Evolutionary conservation across 2,329 filamentous ascomycete species (phyloP), one percentile per base, ranked within the genome.

Genomic region (Talaromyces sp.): DNA sequence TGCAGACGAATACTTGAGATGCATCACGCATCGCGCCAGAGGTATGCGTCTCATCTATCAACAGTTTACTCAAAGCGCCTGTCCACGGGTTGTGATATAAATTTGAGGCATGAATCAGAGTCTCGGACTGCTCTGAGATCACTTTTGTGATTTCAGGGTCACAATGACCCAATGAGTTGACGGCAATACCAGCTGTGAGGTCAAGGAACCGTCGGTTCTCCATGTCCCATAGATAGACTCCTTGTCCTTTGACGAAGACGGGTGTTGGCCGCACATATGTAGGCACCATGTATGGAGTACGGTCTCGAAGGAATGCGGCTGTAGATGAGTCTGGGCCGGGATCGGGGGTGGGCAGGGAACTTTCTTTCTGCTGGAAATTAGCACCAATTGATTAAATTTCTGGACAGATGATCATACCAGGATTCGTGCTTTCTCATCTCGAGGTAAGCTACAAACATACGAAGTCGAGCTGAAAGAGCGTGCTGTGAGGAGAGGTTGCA

Each of bases 51-150:
- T 90, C 89, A 72, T 94, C 86, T 39, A 99, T 87, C 27, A 99
- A 85, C 27, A 93, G 83, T 77, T 95, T 89, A 68, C 92, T 97
- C 61, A 99, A 87, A 2, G 90, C 88, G 37, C 94, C 94, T 1
- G 92, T 97, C 91, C 95, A 97, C 1, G 90, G 90, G 80, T 98
- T 99, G 80, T 97, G 91, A 85, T 98, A 99, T 22, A 99, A 86
- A 78, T 99, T 99, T 11, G 93, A 97, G 56, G 91, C 90, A 79
- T 99, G 95, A 64, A 97, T 86, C 59, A 99, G 86, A 8, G 89
- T 93, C 73, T 89, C 83, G 35, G 89, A 84, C 85, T 96, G 92
- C 70, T 96, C 86, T 11, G 89, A 85, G 68, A 98, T 82, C 60
- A 97, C 83, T 73, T 87, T 84, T 57, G 87, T 83, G 70, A 97